A percentile compares a stretch with the other conserved stretches of the same genome.
These are phyloP conservation scores for Rhodosporidiobolus sp. DNA, from an alignment of 768 basidiomycete genomes.

Conservation along the genomic window DNA sequence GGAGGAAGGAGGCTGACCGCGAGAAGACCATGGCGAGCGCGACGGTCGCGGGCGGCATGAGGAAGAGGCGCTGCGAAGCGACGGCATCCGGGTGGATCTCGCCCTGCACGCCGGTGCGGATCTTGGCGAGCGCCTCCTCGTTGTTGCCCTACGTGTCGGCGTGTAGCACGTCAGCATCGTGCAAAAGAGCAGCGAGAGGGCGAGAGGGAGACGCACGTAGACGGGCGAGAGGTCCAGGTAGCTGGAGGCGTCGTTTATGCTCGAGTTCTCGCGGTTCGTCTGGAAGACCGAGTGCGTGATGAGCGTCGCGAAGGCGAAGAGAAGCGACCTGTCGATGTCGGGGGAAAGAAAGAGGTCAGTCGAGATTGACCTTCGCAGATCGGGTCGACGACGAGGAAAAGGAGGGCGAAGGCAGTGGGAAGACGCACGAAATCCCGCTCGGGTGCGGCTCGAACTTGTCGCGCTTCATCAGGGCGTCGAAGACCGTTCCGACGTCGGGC, in stretches of 20 bases:
- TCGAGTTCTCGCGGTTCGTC: constrained; percentile 53
- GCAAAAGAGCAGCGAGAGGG: neutral
- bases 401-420: too few species aligned
- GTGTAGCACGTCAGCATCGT: neutral
- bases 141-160: constrained; percentile 54
- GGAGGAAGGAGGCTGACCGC: constrained; percentile 55
- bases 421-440: constrained; percentile 66
- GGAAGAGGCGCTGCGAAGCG: constrained; percentile 45
- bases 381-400: constrained; percentile 48
- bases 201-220: too few species aligned
- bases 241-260: constrained; percentile 62
- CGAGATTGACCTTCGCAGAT: neutral
- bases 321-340: constrained; percentile 13
- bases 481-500: constrained; percentile 61
- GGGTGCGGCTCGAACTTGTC: constrained; percentile 59
- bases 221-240: constrained; percentile 74
- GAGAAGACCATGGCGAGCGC: constrained; percentile 67
- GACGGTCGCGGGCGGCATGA: constrained; percentile 69
- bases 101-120: constrained; percentile 62
- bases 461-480: constrained; percentile 72
- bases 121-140: constrained; percentile 54
- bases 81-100: constrained; percentile 67
- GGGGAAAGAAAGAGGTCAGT: neutral
- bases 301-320: constrained; percentile 26
- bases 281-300: constrained; percentile 63